Base-by-base conservation (phyloP, 2,329 filamentous ascomycete genomes). In the Verticillium nonalfalfae region DNA sequence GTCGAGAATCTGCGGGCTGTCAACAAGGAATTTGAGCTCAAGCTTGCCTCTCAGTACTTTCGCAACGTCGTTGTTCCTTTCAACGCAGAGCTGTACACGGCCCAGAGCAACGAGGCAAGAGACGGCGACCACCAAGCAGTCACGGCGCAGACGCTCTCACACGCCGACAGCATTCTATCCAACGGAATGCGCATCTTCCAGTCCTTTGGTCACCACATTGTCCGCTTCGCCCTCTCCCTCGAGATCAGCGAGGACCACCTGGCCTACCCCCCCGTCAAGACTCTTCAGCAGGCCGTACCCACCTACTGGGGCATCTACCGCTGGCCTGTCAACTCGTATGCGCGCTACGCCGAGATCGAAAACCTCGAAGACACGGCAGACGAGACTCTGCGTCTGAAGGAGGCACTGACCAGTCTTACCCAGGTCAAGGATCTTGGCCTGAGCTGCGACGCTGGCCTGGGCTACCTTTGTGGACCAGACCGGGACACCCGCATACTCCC, bases 391-490 rank as follows among this genome's bases (percentile, higher is more conserved):
- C 80, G 79, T 35, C 86, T 90, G 84, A 84, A 80, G 63, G 76
- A 79, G 38, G 86, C 87, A 3, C 80, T 91, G 61, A 76, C 77
- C 11, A 82, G 80, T 59, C 77, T 90, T 1, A 74, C 70, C 1
- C 77, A 79, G 9, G 81, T 88, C 2, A 78, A 76, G 39, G 86
- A 90, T 63, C 78, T 91, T n/a, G 88, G 84, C 0, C 73, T 91
- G 3, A 89, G 85, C 18, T 80, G 90, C 50, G 85, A 90, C 68
- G 86, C 82, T 61, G 87, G 88, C 10, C 77, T 90, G 40, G 89
- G 89, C 11, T 90, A 86, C 79, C 78, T 91, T 11, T 76, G 76
- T 56, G 87, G 87, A 0, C 84, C 87, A 1, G 86, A 90, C 69
- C 73, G 79, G 18, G 80, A 80, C 56, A 75, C 76, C 6, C 75